phyloP scores from a whole-genome alignment of 2,329 filamentous ascomycete species.

The Seiridium unicorne region DNA sequence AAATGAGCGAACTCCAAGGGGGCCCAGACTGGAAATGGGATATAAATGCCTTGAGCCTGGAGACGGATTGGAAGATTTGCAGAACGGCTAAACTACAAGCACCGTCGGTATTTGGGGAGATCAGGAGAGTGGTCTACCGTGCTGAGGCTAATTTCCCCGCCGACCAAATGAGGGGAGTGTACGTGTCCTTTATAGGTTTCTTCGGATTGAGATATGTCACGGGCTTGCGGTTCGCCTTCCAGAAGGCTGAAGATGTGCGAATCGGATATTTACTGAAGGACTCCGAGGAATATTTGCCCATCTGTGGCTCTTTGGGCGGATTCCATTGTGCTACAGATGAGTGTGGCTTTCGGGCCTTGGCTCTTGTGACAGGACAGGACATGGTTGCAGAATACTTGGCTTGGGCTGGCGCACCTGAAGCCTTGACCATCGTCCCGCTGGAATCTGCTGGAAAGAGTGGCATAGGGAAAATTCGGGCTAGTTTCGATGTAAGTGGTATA shows the following conservation, averaged over 20 bases:
- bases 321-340: conserved; percentile 17
- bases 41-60: neutral
- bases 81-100: conserved; percentile 10
- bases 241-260: conserved; percentile 14
- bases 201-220: conserved; percentile 19
- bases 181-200: conserved; percentile 19
- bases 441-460: conserved; percentile 4
- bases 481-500: conserved; percentile 20
- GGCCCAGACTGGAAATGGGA: conserved; percentile 9
- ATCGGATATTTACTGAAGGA: conserved; percentile 17
- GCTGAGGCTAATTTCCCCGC: conserved; percentile 17
- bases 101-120: conserved; percentile 13
- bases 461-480: conserved; percentile 15
- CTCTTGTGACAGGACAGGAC: conserved; percentile 13
- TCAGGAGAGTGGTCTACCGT: conserved; percentile 8
- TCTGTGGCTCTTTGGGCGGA: conserved; percentile 16
- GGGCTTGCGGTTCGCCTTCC: conserved; percentile 18
- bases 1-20: conserved; percentile 14
- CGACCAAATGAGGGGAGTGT: conserved; percentile 11
- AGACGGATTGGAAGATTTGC: conserved; percentile 13
- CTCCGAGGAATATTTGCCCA: conserved; percentile 14
- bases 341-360: conserved; percentile 19
- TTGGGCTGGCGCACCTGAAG: conserved; percentile 16
- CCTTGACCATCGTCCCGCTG: conserved; percentile 9
- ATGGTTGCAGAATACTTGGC: conserved; percentile 16